These are phyloP conservation scores for Cyathus striatus DNA, from an alignment of 768 basidiomycete genomes.

Conservation along the genomic window DNA sequence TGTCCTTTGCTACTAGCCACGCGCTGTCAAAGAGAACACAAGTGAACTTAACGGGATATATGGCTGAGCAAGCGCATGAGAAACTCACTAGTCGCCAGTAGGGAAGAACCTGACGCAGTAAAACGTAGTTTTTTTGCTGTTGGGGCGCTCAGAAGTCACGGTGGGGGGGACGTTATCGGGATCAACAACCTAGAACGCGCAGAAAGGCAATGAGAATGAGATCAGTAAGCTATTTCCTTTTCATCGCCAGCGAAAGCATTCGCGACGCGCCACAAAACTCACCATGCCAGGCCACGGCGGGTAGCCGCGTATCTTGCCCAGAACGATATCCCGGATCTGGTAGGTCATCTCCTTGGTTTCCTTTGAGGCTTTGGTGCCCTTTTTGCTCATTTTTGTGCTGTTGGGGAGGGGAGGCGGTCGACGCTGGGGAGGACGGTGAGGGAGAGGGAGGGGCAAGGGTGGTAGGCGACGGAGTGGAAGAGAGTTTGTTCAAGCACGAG, in stretches of 20 bases:
- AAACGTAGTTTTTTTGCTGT: constrained; percentile 63
- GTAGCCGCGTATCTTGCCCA: constrained; percentile 91
- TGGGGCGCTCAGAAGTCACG: constrained; percentile 70
- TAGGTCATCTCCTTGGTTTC: constrained; percentile 40
- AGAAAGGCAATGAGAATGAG: constrained; percentile 1
- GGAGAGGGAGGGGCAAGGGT: constrained; percentile 4
- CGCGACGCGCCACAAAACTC: constrained; percentile 20
- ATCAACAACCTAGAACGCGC: constrained; percentile 75
- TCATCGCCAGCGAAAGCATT: constrained; percentile 3
- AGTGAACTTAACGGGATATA: constrained; percentile 3
- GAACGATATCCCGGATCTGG: constrained; percentile 76
- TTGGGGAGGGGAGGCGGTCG: constrained; percentile 1
- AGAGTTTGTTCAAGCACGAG: constrained; percentile 18
- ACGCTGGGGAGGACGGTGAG: not conserved
- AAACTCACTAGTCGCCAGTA: constrained; percentile 84
- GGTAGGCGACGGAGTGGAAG: not conserved
- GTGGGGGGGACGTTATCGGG: constrained; percentile 53
- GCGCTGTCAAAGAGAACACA: constrained; percentile 47
- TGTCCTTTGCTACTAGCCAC: constrained; percentile 81
- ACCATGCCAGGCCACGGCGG: constrained; percentile 96
- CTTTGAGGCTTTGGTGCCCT: constrained; percentile 48
- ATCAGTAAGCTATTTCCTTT: not conserved
- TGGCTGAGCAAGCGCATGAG: constrained; percentile 1
- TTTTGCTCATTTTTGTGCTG: constrained; percentile 42
- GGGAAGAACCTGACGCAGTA: constrained; percentile 87